phyloP scores from a whole-genome alignment of 2,329 filamentous ascomycete species.

The Epichloe gansuensis region DNA sequence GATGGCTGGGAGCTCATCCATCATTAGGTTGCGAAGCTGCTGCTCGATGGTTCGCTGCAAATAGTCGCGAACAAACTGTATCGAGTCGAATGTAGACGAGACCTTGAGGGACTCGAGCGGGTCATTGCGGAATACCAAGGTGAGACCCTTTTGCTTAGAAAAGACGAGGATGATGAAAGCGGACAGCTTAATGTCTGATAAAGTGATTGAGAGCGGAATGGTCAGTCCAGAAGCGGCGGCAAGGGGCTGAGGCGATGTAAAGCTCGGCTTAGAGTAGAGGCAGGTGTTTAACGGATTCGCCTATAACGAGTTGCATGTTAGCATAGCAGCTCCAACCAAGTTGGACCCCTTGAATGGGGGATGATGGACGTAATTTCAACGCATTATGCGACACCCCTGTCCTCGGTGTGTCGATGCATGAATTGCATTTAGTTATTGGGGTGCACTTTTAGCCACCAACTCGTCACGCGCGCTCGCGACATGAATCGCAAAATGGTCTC shows the following conservation, averaged over 20 bases:
- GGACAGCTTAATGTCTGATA: conserved; percentile 90
- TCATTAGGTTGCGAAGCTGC: conserved; percentile 84
- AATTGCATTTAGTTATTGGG: background rate
- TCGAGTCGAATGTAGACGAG: conserved; percentile 96
- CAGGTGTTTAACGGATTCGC: conserved; percentile 96
- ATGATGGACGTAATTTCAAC: background rate
- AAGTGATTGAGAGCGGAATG: conserved; percentile 91
- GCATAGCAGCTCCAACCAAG: background rate
- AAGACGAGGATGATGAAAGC: conserved; percentile 97
- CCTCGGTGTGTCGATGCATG: background rate
- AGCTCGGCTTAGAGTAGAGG: conserved; percentile 77
- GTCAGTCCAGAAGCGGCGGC: conserved; percentile 86
- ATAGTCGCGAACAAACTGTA: conserved; percentile 95
- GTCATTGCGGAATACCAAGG: conserved; percentile 94
- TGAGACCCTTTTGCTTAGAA: conserved; percentile 92
- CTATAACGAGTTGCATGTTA: conserved; percentile 24
- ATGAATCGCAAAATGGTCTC: background rate
- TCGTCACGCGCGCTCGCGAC: background rate
- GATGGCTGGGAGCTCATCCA: conserved; percentile 94
- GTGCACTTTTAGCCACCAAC: background rate
- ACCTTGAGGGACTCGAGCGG: conserved; percentile 96
- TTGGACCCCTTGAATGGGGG: conserved; percentile 1
- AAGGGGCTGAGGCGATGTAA: conserved; percentile 83
- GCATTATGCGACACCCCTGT: conserved; percentile 4
- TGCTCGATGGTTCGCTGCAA: conserved; percentile 91